Percentiles rank a stretch among this genome's conserved stretches.
Conservation (phyloP, 139 green algal genomes). For the Volvox africanus region DNA sequence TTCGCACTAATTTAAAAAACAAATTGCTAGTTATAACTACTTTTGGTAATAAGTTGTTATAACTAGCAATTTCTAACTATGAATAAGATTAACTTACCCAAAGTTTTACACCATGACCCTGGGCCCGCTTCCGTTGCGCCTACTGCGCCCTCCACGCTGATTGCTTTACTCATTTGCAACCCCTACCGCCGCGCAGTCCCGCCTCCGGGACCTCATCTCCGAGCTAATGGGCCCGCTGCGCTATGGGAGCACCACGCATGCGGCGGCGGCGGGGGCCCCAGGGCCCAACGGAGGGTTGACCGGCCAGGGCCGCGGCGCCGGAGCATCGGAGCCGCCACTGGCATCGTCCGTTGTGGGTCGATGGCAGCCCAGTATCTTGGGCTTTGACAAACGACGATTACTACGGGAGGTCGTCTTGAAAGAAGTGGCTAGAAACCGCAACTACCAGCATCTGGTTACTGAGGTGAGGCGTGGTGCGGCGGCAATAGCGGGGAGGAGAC, state of each 20-base stretch:
- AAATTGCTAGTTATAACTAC: too few species aligned
- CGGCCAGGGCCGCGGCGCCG: not conserved
- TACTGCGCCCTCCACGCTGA: too few species aligned
- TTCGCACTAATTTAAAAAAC: too few species aligned
- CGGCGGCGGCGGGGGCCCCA: not conserved
- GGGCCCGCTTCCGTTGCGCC: too few species aligned
- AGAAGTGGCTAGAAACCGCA: constrained; percentile 44
- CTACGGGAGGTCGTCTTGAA: constrained; percentile 68
- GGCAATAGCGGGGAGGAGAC: not conserved
- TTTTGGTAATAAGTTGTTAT: too few species aligned
- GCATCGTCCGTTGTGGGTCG: not conserved
- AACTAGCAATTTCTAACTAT: too few species aligned
- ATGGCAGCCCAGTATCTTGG: constrained; percentile 71
- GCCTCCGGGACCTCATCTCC: constrained; percentile 70
- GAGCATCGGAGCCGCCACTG: not conserved
- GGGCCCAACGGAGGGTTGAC: not conserved
- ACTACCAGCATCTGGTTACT: constrained; percentile 37
- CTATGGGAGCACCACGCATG: constrained; percentile 30
- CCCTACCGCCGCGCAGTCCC: constrained; percentile 18
- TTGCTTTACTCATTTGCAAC: too few species aligned
- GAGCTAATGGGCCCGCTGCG: constrained; percentile 70
- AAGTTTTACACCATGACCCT: too few species aligned
- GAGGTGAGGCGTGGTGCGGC: constrained; percentile 20
- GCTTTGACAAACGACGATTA: constrained; percentile 72
- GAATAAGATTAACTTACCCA: too few species aligned